These are phyloP conservation scores for Eimeria maxima DNA, from an alignment of 169 alveolate genomes.

Conservation along the genomic window DNA sequence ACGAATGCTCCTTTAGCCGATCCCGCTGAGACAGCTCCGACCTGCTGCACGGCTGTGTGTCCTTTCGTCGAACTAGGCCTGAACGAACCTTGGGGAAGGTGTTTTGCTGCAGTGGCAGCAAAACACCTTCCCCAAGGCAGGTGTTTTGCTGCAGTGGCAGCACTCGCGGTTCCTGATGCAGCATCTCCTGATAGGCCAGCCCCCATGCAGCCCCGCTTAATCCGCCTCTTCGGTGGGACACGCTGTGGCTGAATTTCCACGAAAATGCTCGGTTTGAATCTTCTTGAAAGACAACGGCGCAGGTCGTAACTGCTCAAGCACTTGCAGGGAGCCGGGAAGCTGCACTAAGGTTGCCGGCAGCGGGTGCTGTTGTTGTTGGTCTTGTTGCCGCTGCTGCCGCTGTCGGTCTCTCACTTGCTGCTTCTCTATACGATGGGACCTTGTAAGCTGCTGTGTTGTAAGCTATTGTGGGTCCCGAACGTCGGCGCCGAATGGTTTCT, in stretches of 20 bases:
- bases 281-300: background rate
- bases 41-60: background rate
- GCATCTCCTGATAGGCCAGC: slow-evolving; percentile 14
- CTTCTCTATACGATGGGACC: background rate
- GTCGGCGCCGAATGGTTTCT: background rate
- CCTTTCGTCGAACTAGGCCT: background rate
- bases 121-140: too few relatives aligned
- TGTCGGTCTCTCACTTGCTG: background rate
- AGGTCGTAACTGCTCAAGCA: background rate
- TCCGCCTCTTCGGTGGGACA: background rate
- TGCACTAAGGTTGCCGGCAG: background rate
- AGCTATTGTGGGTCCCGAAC: background rate
- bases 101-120: background rate
- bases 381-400: background rate
- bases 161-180: slow-evolving; percentile 5
- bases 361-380: slow-evolving; percentile 3
- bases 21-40: background rate
- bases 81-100: background rate
- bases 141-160: background rate
- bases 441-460: background rate
- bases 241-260: background rate
- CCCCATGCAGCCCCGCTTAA: slow-evolving; percentile 28
- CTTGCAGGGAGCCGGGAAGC: background rate
- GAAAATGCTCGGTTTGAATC: background rate
- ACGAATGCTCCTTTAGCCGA: background rate